These are phyloP conservation scores for Croton setiger DNA, from an alignment of 441 rosid species.

Conservation along the genomic window DNA sequence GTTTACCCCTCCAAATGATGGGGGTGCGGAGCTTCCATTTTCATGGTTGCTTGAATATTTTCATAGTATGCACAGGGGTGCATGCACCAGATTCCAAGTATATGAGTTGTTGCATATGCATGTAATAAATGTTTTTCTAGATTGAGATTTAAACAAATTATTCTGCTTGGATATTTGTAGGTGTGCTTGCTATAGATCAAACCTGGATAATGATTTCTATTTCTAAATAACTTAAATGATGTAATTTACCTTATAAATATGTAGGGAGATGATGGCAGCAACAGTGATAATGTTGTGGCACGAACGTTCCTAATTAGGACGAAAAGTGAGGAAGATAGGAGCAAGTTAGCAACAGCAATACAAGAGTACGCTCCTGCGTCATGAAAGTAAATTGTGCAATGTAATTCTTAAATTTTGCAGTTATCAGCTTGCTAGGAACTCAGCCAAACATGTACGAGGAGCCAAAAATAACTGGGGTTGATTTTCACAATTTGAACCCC, in stretches of 20 bases:
- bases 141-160: too few species aligned
- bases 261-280: slow-evolving; percentile 57
- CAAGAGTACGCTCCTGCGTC: slow-evolving; percentile 78
- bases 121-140: too few species aligned
- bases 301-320: slow-evolving; percentile 80
- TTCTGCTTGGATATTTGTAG: too few species aligned
- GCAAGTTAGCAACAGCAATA: slow-evolving; percentile 69
- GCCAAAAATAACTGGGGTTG: slow-evolving; percentile 18
- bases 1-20: neutral
- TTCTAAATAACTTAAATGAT: neutral
- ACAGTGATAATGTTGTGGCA: slow-evolving; percentile 39
- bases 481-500: slow-evolving; percentile 15
- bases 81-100: too few species aligned
- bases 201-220: neutral
- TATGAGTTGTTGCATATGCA: too few species aligned
- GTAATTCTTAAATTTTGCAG: slow-evolving; percentile 22
- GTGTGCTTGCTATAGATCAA: too few species aligned
- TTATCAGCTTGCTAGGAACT: slow-evolving; percentile 12
- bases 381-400: slow-evolving; percentile 23
- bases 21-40: neutral
- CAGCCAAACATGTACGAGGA: slow-evolving; percentile 17
- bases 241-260: slow-evolving; percentile 11
- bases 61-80: neutral
- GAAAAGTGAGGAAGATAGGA: slow-evolving; percentile 71
- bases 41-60: neutral